Evolutionary conservation across 371 early-diverging fungal species (phyloP), one percentile per base, ranked within the genome.

Genomic region (Zopfochytrium polystomum): DNA sequence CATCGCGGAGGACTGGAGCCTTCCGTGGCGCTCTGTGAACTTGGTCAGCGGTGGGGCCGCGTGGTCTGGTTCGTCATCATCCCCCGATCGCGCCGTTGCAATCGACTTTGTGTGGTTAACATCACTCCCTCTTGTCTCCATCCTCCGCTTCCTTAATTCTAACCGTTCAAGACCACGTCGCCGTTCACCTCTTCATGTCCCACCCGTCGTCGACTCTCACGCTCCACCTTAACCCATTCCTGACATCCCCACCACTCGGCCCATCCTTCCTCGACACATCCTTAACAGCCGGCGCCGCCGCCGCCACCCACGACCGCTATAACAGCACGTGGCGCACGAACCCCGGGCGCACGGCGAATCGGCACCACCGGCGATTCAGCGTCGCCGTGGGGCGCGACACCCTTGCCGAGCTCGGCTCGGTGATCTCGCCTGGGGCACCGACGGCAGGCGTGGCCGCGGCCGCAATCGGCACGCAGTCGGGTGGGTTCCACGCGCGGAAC

Each of bases 31-130:
- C 11, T 20, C 20, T n/a, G 33, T 55, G 20, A 22, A 42, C 43
- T 42, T 55, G 55, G 55, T 55, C 43, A 55, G 55, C 43, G 43
- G 55, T 9, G 55, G 55, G 7, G 55, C 55, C 9, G 55, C 55
- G 22, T 55, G 55, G 55, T 35, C 55, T 27, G 38, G 38, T n/a
- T n/a, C n/a, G n/a, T n/a, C n/a, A n/a, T n/a, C n/a, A n/a, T n/a
- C n/a, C n/a, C n/a, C n/a, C n/a, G n/a, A n/a, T n/a, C n/a, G n/a
- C n/a, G n/a, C n/a, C n/a, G n/a, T n/a, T n/a, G n/a, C n/a, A n/a
- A n/a, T n/a, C n/a, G n/a, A n/a, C n/a, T n/a, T n/a, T n/a, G n/a
- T n/a, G n/a, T n/a, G n/a, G n/a, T n/a, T n/a, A n/a, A n/a, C n/a
- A n/a, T n/a, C n/a, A n/a, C n/a, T n/a, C n/a, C n/a, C n/a, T n/a